Evolutionary conservation across 2,329 filamentous ascomycete species (phyloP).

Genomic region (Colletotrichum tanaceti): DNA sequence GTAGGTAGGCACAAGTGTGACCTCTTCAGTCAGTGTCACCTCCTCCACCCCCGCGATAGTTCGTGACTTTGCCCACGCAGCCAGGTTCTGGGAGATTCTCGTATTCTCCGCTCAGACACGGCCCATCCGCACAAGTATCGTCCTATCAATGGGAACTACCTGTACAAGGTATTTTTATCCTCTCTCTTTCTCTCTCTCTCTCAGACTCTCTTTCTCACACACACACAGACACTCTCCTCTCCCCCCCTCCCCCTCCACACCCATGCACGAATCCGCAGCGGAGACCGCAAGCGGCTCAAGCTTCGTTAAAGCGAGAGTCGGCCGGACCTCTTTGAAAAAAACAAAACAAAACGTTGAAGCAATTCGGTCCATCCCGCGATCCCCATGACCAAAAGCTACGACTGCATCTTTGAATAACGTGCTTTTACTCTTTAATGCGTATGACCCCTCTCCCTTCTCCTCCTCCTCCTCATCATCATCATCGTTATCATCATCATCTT

Average conservation of each 20-base stretch:
- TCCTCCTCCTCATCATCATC: background rate
- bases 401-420: conserved; percentile 1
- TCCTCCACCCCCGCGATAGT: conserved; percentile 36
- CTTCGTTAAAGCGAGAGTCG: conserved; percentile 33
- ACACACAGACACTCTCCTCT: no score
- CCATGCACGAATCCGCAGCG: conserved; percentile 23
- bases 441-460: background rate
- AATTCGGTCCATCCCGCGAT: conserved; percentile 22
- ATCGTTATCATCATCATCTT: no score
- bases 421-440: background rate
- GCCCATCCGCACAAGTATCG: conserved; percentile 3
- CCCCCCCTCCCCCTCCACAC: background rate
- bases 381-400: background rate
- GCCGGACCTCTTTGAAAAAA: conserved; percentile 3
- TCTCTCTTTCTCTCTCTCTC: background rate
- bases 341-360: conserved; percentile 35
- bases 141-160: conserved; percentile 5
- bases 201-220: no score
- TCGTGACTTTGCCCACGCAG: background rate
- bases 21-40: no score
- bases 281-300: conserved; percentile 38
- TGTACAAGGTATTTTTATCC: no score
- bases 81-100: no score
- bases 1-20: no score
- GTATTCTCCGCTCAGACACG: background rate